A percentile compares a stretch with the other conserved stretches of the same genome.
Conservation (phyloP, 2,329 filamentous ascomycete genomes). For the Claviceps spartinae region DNA sequence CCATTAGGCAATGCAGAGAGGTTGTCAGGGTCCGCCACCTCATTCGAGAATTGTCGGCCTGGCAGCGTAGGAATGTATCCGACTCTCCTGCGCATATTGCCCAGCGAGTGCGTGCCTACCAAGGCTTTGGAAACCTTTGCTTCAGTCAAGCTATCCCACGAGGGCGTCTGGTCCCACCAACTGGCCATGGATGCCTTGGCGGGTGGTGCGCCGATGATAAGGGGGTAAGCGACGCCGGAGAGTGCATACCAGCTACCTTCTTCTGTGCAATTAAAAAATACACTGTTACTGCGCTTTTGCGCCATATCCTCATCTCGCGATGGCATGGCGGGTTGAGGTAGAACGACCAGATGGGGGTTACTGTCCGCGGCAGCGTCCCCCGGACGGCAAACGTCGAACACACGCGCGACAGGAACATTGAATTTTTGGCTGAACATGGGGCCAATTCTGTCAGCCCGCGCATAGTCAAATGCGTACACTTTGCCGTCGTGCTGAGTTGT, state of each 20-base stretch:
- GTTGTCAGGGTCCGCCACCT: conserved; percentile 19
- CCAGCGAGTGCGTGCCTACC: conserved; percentile 56
- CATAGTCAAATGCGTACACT: conserved; percentile 67
- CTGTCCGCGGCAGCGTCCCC: conserved; percentile 46
- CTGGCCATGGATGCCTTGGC: conserved; percentile 31
- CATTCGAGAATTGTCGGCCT: conserved; percentile 15
- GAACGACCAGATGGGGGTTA: conserved; percentile 65
- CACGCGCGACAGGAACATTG: conserved; percentile 65
- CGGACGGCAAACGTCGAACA: conserved; percentile 77
- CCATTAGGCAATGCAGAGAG: conserved; percentile 18
- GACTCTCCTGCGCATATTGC: conserved; percentile 15
- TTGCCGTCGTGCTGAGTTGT: conserved; percentile 76
- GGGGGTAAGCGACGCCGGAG: conserved; percentile 73
- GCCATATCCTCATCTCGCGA: conserved; percentile 33
- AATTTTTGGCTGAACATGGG: conserved; percentile 57
- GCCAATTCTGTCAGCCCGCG: conserved; percentile 33
- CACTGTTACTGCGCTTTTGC: conserved; percentile 44
- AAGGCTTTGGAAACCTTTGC: conserved; percentile 46
- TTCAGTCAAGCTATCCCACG: conserved; percentile 25
- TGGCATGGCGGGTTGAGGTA: conserved; percentile 70
- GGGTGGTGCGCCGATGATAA: conserved; percentile 55
- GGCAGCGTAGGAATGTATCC: conserved; percentile 26
- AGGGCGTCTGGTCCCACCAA: conserved; percentile 32
- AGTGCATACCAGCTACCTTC: conserved; percentile 89
- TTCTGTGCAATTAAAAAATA: conserved; percentile 80